Base-by-base conservation (phyloP, 2,329 filamentous ascomycete species). In the Geosmithia flava region DNA sequence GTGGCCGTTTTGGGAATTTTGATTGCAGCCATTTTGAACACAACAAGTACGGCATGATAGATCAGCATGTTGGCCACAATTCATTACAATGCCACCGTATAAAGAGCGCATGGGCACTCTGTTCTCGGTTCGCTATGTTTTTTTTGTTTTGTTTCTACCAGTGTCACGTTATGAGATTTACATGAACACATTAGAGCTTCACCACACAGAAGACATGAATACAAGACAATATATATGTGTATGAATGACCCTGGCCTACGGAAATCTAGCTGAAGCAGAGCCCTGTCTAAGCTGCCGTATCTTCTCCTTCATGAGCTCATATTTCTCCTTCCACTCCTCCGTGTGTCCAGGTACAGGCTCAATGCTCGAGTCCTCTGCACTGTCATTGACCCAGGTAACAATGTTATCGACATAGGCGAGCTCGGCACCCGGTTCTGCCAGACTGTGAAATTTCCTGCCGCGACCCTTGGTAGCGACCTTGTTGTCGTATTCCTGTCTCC, bases 391-490 rank as follows among this genome's bases (percentile, higher is more conserved):
- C 55, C 54, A 59, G 8, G 48, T 42, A 3, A 58, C 20, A 3
- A 59, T 30, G 27, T 58, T 51, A 20, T 52, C 50, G 3, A 59
- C 53, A 29, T 59, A 59, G 1, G 29, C 50, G 1, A 59, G 40
- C 40, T 60, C 58, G 1, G 52, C 47, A 0, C 55, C 58, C 3
- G 55, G 50, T 0, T 49, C 53, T 0, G 52, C 54, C 20, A 60
- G 40, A 30, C 57, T 60, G 23, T 60, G 58, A 29, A 60, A 60
- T 3, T 54, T 51, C 2, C 56, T 47, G 2, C 58, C 56, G 1
- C 52, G 50, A 1, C 56, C 54, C 19, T 53, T 55, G 0, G 7
- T 30, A 5, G 50, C 47, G 13, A 59, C 53, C 0, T 53, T 51
- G 2, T 49, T 49, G 8, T 54, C 53, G n/a, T 56, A 67, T 52